phyloP scores from a whole-genome alignment of 1,284 basidiomycete genomes.

The Tilletia setariae region DNA sequence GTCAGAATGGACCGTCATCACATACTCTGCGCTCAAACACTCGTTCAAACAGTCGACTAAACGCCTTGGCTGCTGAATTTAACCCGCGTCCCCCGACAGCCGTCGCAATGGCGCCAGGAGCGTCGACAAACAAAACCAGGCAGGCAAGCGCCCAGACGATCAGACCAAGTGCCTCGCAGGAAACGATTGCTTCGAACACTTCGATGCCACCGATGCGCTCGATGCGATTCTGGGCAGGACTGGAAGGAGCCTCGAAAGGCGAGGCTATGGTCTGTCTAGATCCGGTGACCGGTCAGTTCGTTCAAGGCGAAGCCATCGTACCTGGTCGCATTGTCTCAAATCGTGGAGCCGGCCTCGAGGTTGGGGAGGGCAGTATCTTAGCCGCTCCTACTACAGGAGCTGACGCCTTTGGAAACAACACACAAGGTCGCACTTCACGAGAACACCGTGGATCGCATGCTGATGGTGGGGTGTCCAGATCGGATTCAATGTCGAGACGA shows the following conservation, averaged over 20 bases:
- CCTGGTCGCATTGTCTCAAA: slow-evolving; percentile 30
- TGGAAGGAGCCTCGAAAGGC: slow-evolving; percentile 40
- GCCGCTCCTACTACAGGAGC: slow-evolving; percentile 15
- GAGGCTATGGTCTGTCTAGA: slow-evolving; percentile 40
- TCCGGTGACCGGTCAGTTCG: slow-evolving; percentile 30
- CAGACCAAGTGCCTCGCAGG: not conserved
- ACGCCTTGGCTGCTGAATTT: slow-evolving; percentile 11
- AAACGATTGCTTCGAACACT: not conserved
- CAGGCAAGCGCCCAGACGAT: not conserved
- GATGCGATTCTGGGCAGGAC: slow-evolving; percentile 30
- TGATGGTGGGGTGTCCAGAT: slow-evolving; percentile 12
- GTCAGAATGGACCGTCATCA: not conserved
- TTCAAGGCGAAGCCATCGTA: slow-evolving; percentile 32
- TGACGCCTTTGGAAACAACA: not conserved
- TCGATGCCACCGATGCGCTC: slow-evolving; percentile 30
- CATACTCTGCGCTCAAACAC: slow-evolving; percentile 7
- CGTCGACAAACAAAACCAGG: not conserved
- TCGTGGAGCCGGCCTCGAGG: not conserved
- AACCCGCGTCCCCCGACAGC: slow-evolving; percentile 19
- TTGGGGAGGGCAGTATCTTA: slow-evolving; percentile 41
- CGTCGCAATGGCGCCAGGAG: slow-evolving; percentile 23
- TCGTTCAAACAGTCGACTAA: not conserved
- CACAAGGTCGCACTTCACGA: not conserved
- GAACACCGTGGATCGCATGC: not conserved
- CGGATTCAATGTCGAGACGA: slow-evolving; percentile 18